Base-by-base conservation (phyloP, 2,329 filamentous ascomycete genomes). In the Botrytis porri region DNA sequence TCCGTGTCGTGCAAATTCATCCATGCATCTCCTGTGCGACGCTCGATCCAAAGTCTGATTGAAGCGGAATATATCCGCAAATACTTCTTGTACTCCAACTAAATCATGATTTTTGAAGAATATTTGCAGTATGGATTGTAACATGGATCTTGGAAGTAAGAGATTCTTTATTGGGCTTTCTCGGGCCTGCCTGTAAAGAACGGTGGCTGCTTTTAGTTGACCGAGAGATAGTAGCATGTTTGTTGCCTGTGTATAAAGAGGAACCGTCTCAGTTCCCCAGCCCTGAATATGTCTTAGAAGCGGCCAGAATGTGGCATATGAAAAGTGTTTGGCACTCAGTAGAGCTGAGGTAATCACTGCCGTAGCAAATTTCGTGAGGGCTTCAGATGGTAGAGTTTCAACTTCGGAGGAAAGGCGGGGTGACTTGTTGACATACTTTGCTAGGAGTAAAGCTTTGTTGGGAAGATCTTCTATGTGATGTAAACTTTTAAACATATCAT, bases 1-100 rank as follows among this genome's bases (percentile, higher is more conserved):
- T 39, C 86, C 86, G 70, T 83, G 81, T 57, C 80, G 78, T 51
- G 87, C 83, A 77, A 85, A 85, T 18, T 81, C 82, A 14, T 78
- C 79, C 75, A 81, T 76, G 74, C 76, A 85, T 76, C 73, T 79
- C 59, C 73, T 77, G 69, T 82, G 82, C 14, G 80, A 77, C 37
- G 62, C 45, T 32, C 74, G 70, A 60, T 76, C 78, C 25, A 81
- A 81, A 63, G 74, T 75, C 45, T 66, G 73, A 69, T 80, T 77
- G 45, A 78, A 77, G 35, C 76, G 75, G 63, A 80, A 81, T 73
- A 80, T 82, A 73, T 83, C 82, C 57, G 82, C 80, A 29, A 83
- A 78, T 12, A 83, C 77, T 74, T 79, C 76, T 71, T 82, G 78
- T 76, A 83, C 82, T 25, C 81, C 81, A 67, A 77, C 71, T 48